Conservation (phyloP, 2,329 filamentous ascomycete genomes). For the Tolypocladium ovalisporum region DNA sequence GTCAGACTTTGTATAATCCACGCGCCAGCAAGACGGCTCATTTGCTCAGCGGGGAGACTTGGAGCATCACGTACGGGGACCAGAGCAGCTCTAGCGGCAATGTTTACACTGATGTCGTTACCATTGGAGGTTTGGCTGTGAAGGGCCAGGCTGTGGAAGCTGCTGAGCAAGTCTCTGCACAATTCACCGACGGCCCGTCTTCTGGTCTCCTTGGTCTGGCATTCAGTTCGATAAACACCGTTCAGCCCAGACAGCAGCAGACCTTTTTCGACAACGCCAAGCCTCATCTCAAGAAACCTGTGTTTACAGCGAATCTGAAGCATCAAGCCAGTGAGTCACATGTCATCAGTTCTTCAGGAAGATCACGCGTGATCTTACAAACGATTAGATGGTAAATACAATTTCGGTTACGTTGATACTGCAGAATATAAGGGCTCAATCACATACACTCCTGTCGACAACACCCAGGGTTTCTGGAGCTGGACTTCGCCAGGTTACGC, state of each 20-base stretch:
- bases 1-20: conserved; percentile 29
- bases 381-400: conserved; percentile 47
- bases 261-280: conserved; percentile 29
- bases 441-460: conserved; percentile 50
- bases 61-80: conserved; percentile 34
- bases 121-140: conserved; percentile 29
- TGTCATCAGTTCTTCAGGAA: not conserved
- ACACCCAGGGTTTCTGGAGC: conserved; percentile 53
- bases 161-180: conserved; percentile 26
- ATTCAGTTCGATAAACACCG: conserved; percentile 30
- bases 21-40: conserved; percentile 24
- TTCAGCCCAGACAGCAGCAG: conserved; percentile 26
- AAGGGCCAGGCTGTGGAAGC: conserved; percentile 30
- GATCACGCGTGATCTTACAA: not conserved
- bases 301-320: conserved; percentile 62
- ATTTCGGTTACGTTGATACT: conserved; percentile 61
- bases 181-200: conserved; percentile 29
- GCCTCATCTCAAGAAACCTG: conserved; percentile 9
- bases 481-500: conserved; percentile 12
- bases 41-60: conserved; percentile 23
- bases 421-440: conserved; percentile 53
- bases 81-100: conserved; percentile 28
- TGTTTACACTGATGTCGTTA: conserved; percentile 32
- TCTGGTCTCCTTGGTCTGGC: conserved; percentile 32
- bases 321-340: conserved; percentile 22